These are phyloP conservation scores for Paraphaeosphaeria sporulosa DNA, from an alignment of 2,329 filamentous ascomycete genomes.

Conservation along the genomic window DNA sequence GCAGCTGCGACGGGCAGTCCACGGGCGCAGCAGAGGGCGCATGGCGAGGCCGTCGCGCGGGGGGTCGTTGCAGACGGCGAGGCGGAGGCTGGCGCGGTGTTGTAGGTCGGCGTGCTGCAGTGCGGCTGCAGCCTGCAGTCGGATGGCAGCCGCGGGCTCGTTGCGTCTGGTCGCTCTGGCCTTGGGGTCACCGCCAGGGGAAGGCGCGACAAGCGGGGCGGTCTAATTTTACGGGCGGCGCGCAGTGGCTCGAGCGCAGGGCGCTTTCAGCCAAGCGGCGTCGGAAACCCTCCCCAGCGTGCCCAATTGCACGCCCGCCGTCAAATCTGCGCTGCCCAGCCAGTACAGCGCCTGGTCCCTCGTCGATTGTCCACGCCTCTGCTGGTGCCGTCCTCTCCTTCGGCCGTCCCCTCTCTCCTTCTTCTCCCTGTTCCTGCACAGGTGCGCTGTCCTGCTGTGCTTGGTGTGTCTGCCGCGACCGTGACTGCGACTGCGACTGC, in stretches of 20 bases:
- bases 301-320: slow-evolving; percentile 3
- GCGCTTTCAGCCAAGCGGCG: background rate
- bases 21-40: slow-evolving; percentile 9
- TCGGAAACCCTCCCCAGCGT: slow-evolving; percentile 5
- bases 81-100: background rate
- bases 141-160: too few species aligned
- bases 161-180: too few species aligned
- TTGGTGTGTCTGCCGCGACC: background rate
- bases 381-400: slow-evolving; percentile 10
- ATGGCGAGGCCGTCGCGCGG: background rate
- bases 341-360: slow-evolving; percentile 4
- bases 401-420: slow-evolving; percentile 7
- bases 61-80: background rate
- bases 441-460: slow-evolving; percentile 3
- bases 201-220: slow-evolving; percentile 4
- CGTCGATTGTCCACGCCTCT: slow-evolving; percentile 5
- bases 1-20: slow-evolving; percentile 6
- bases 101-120: too few species aligned
- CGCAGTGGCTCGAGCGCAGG: background rate
- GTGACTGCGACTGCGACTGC: too few species aligned
- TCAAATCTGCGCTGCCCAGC: slow-evolving; percentile 20
- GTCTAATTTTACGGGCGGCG: slow-evolving; percentile 7
- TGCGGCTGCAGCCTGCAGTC: too few species aligned
- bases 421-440: slow-evolving; percentile 16
- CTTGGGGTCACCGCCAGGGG: background rate